Conservation (phyloP, 2,329 filamentous ascomycete species). For the Colletotrichum liaoningense region DNA sequence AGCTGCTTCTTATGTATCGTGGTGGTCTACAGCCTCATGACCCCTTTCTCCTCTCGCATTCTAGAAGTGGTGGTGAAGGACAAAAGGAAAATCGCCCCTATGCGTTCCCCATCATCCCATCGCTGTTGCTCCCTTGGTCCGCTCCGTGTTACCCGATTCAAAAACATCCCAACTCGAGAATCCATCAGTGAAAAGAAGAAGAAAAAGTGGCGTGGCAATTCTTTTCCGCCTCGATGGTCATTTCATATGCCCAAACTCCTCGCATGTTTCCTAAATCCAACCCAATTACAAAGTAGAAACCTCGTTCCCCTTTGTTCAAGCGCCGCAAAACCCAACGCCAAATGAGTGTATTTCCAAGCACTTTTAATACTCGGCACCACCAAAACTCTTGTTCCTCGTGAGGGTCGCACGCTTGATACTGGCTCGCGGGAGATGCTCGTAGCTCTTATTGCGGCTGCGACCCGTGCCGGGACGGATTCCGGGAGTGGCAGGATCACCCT, state of each 20-base stretch:
- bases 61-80: slow-evolving; percentile 7
- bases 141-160: not conserved
- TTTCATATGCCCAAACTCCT: slow-evolving; percentile 24
- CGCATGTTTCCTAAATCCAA: slow-evolving; percentile 12
- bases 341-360: slow-evolving; percentile 22
- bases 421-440: slow-evolving; percentile 53
- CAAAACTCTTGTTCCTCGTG: slow-evolving; percentile 62
- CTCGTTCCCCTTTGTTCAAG: not conserved
- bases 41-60: slow-evolving; percentile 5
- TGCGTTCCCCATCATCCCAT: not conserved
- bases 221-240: slow-evolving; percentile 8
- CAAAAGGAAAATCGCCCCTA: not conserved
- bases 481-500: slow-evolving; percentile 47
- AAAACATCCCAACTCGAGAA: not conserved
- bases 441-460: slow-evolving; percentile 52
- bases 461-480: slow-evolving; percentile 43
- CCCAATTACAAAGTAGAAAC: not conserved
- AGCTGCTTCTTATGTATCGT: slow-evolving; percentile 25
- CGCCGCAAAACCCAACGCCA: slow-evolving; percentile 16
- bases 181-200: not conserved
- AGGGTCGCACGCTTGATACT: slow-evolving; percentile 59
- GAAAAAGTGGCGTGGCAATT: not conserved
- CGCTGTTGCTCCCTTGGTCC: not conserved
- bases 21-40: slow-evolving; percentile 21
- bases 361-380: slow-evolving; percentile 58